Conservation (phyloP, 1,139 yeast genomes). For the Ashbya aceris region DNA sequence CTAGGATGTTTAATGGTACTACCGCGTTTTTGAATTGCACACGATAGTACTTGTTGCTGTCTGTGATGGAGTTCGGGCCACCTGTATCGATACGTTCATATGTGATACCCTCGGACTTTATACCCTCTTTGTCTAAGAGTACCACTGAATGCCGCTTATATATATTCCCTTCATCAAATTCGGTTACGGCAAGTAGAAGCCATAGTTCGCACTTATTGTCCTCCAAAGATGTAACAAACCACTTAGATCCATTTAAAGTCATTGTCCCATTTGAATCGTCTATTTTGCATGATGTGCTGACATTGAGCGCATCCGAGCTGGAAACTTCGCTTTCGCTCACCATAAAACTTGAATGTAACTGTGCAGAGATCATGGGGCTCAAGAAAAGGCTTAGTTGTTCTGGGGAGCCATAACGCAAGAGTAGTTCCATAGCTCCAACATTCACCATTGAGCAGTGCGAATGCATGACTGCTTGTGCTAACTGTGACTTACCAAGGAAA, state of each 20-base stretch:
- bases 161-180: slow-evolving; percentile 30
- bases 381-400: slow-evolving; percentile 45
- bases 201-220: slow-evolving; percentile 55
- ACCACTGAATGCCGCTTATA: slow-evolving; percentile 55
- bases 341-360: slow-evolving; percentile 45
- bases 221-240: slow-evolving; percentile 75
- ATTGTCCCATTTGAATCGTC: slow-evolving; percentile 36
- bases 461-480: slow-evolving; percentile 58
- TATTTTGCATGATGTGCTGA: slow-evolving; percentile 40
- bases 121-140: slow-evolving; percentile 29
- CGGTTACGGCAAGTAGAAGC: slow-evolving; percentile 62
- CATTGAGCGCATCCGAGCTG: slow-evolving; percentile 61
- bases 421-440: slow-evolving; percentile 67
- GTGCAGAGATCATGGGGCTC: slow-evolving; percentile 3
- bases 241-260: slow-evolving; percentile 56
- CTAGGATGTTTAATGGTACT: slow-evolving; percentile 40
- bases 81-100: slow-evolving; percentile 4
- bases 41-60: slow-evolving; percentile 36
- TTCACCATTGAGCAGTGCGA: slow-evolving; percentile 51
- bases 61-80: neutral
- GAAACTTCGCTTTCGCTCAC: slow-evolving; percentile 65
- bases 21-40: slow-evolving; percentile 45
- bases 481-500: slow-evolving; percentile 48
- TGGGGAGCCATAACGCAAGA: slow-evolving; percentile 49
- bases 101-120: slow-evolving; percentile 2